Conservation (phyloP, 495 filamentous ascomycete species). For the Podospora australis region DNA sequence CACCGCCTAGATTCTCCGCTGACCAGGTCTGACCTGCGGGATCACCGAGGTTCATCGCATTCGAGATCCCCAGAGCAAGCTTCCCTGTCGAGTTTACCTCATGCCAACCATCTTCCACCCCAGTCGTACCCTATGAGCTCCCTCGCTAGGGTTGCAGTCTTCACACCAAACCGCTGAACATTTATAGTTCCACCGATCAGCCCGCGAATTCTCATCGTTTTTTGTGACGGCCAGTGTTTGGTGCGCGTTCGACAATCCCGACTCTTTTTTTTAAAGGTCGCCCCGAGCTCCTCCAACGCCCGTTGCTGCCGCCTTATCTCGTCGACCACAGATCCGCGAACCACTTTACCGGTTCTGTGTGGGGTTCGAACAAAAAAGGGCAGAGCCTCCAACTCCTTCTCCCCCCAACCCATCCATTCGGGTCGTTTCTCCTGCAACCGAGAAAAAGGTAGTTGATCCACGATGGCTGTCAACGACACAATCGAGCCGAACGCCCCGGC, state of each 20-base stretch:
- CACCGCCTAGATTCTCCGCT: not conserved
- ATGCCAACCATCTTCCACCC: not conserved
- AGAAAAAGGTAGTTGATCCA: not conserved
- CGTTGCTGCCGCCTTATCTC: not conserved
- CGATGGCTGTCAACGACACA: constrained; percentile 3
- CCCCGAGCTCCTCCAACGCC: no score
- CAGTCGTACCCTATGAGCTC: not conserved
- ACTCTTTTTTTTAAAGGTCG: no score
- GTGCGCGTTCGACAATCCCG: not conserved
- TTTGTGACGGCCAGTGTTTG: not conserved
- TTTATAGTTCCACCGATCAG: not conserved
- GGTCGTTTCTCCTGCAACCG: not conserved
- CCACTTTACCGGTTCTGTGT: no score
- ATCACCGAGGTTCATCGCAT: not conserved
- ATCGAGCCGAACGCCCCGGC: constrained; percentile 7
- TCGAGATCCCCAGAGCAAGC: not conserved
- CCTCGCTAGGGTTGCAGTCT: not conserved
- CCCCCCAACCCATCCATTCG: not conserved
- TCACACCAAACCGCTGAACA: not conserved
- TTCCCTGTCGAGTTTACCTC: not conserved
- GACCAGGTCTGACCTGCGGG: not conserved
- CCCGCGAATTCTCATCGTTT: not conserved
- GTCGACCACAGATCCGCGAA: no score
- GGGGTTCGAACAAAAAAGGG: no score
- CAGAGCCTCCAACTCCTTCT: not conserved